phyloP scores from a whole-genome alignment of 1,284 basidiomycete species.

The Cryptococcus sp. region DNA sequence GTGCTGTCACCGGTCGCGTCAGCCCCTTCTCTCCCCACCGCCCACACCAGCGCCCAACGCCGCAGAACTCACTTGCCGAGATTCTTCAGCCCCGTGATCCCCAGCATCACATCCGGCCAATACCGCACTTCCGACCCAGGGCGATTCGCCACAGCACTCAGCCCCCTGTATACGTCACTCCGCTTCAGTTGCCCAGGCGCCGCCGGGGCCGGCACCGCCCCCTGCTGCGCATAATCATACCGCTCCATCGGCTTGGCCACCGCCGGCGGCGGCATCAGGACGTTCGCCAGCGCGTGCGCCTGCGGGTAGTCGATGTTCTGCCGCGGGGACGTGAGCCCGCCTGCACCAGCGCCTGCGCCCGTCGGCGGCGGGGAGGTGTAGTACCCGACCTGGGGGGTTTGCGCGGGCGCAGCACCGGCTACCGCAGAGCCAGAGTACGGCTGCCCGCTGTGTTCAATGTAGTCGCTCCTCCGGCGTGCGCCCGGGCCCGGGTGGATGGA shows the following conservation, averaged over 20 bases:
- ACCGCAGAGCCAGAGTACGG: conserved; percentile 56
- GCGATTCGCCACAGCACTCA: conserved; percentile 31
- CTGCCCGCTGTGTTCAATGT: conserved; percentile 71
- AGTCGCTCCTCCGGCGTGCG: conserved; percentile 71
- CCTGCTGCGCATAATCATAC: conserved; percentile 53
- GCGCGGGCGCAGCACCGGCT: conserved; percentile 11
- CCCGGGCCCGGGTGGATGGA: conserved; percentile 62
- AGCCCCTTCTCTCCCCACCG: background rate
- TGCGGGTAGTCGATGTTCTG: conserved; percentile 70
- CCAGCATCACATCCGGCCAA: conserved; percentile 74
- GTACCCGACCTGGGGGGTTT: conserved; percentile 7
- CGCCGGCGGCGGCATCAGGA: conserved; percentile 60
- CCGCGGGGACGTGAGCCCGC: conserved; percentile 23
- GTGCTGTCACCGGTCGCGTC: conserved; percentile 54
- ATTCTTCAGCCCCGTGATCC: conserved; percentile 87
- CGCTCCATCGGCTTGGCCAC: conserved; percentile 65
- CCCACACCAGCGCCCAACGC: background rate
- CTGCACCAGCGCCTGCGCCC: too few species aligned
- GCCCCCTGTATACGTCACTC: conserved; percentile 30
- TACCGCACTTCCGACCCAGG: conserved; percentile 57
- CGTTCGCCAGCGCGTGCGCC: conserved; percentile 57
- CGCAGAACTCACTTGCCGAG: conserved; percentile 66
- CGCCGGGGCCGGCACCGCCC: background rate
- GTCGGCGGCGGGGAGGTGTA: conserved; percentile 2
- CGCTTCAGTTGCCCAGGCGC: conserved; percentile 6